Percentiles rank a stretch among this genome's conserved stretches.
Evolutionary conservation across 2,329 filamentous ascomycete species (phyloP).

Genomic region (Cadophora sp.): DNA sequence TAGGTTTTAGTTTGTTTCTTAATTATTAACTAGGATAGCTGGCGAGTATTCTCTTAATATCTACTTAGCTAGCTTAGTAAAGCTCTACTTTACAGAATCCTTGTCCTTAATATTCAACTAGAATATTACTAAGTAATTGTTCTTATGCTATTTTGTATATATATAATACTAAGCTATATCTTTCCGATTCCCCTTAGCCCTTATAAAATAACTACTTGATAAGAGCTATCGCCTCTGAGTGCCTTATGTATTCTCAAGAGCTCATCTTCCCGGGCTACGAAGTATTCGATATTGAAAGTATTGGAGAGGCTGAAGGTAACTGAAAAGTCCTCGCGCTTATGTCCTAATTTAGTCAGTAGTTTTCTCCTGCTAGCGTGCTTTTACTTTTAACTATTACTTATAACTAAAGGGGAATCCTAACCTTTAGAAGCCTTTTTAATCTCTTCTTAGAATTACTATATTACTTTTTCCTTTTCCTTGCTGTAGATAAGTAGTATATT

Average conservation of each 20-base stretch:
- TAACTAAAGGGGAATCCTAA: not conserved
- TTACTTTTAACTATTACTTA: not conserved
- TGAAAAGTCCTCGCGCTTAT: constrained; percentile 37
- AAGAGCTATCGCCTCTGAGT: constrained; percentile 38
- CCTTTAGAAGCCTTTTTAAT: constrained; percentile 37
- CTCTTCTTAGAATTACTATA: constrained; percentile 45
- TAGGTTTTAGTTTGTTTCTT: constrained; percentile 21
- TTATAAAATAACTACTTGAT: constrained; percentile 6
- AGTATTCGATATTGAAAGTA: constrained; percentile 39
- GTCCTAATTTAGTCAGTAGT: constrained; percentile 20
- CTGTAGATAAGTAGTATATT: constrained; percentile 54
- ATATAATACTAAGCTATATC: constrained; percentile 33
- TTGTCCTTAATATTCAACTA: constrained; percentile 27
- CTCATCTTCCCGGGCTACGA: constrained; percentile 44
- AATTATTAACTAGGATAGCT: not conserved
- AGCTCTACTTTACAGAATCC: constrained; percentile 40
- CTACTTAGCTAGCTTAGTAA: constrained; percentile 32
- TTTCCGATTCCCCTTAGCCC: not conserved
- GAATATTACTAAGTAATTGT: constrained; percentile 31
- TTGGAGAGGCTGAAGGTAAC: no score
- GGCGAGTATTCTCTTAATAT: constrained; percentile 20
- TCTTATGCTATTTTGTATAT: constrained; percentile 42
- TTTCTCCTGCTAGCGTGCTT: not conserved
- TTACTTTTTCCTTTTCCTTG: constrained; percentile 44
- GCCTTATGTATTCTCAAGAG: constrained; percentile 41